Evolutionary conservation across 163 green algal species (phyloP).

Genomic region (Scenedesmus sp.): DNA sequence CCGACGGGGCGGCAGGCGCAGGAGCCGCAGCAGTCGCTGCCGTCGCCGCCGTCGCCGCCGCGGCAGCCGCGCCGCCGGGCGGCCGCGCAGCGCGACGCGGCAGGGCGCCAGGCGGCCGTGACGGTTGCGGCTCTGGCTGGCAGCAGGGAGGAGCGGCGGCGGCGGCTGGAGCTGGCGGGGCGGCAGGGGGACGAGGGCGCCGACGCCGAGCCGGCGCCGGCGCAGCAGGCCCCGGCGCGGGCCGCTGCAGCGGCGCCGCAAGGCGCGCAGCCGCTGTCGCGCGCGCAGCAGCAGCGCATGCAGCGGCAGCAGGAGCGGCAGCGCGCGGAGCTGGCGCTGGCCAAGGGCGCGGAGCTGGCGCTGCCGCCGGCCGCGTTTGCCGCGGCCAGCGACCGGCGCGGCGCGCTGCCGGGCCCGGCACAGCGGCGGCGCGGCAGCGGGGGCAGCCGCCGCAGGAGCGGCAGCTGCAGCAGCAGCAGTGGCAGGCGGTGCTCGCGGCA

Average conservation of each 20-base stretch:
- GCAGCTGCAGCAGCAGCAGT: neutral
- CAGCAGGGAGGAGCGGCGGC: slow-evolving; percentile 1
- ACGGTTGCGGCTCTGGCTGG: too few species aligned
- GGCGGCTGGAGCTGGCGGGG: neutral
- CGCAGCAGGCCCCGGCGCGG: too few species aligned
- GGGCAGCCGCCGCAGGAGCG: neutral
- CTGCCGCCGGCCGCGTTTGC: neutral
- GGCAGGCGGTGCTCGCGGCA: neutral
- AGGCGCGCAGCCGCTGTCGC: too few species aligned
- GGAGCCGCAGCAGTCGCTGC: too few species aligned
- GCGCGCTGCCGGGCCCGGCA: neutral
- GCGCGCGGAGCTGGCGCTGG: neutral
- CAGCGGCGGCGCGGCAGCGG: neutral
- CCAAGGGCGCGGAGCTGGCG: neutral
- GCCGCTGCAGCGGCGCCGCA: too few species aligned
- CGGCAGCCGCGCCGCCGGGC: too few species aligned
- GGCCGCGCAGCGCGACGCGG: too few species aligned
- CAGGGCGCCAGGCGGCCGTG: too few species aligned
- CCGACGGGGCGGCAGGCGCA: too few species aligned
- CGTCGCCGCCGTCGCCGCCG: too few species aligned
- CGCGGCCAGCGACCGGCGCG: neutral
- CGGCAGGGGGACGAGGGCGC: neutral
- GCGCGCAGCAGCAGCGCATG: slow-evolving; percentile 13
- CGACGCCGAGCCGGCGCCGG: too few species aligned
- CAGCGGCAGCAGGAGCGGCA: slow-evolving; percentile 8